A percentile compares a stretch with the other conserved stretches of the same genome.
These are phyloP conservation scores for Annulohypoxylon nitens DNA, from an alignment of 495 filamentous ascomycete species.

Conservation along the genomic window DNA sequence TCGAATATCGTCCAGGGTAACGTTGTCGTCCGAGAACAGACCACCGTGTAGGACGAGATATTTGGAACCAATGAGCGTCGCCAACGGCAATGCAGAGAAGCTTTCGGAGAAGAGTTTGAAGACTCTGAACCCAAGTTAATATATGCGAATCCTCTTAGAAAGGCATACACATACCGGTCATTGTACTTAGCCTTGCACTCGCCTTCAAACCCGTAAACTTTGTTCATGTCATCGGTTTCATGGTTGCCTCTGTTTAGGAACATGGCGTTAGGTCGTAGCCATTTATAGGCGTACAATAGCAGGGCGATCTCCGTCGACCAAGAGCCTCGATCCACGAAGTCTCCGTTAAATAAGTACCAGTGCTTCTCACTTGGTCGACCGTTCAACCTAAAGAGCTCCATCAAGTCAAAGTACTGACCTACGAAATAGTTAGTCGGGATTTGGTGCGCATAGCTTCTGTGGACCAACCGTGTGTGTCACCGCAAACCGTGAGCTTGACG, in stretches of 20 bases:
- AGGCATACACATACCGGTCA: slow-evolving; percentile 67
- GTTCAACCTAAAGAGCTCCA: slow-evolving; percentile 95
- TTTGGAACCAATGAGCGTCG: slow-evolving; percentile 91
- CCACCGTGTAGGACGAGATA: slow-evolving; percentile 96
- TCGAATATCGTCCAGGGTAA: slow-evolving; percentile 90
- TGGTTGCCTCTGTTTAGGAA: slow-evolving; percentile 99
- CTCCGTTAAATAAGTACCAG: slow-evolving; percentile 97
- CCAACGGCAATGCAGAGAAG: slow-evolving; percentile 93
- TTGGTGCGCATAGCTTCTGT: slow-evolving; percentile 4
- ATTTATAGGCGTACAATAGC: slow-evolving; percentile 96
- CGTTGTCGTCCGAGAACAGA: slow-evolving; percentile 97
- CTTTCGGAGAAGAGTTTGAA: slow-evolving; percentile 99
- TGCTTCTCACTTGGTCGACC: slow-evolving; percentile 86
- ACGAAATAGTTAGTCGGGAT: slow-evolving; percentile 36
- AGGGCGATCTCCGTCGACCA: slow-evolving; percentile 98
- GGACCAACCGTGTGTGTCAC: slow-evolving; percentile 90
- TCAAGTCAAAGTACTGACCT: slow-evolving; percentile 98
- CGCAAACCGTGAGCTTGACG: slow-evolving; percentile 90
- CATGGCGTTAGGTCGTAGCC: slow-evolving; percentile 86
- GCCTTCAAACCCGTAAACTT: slow-evolving; percentile 97
- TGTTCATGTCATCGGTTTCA: slow-evolving; percentile 99
- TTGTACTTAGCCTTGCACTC: slow-evolving; percentile 99
- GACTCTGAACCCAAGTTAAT: slow-evolving; percentile 58
- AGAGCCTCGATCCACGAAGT: slow-evolving; percentile 97
- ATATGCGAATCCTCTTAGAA: not conserved